Base-by-base conservation (phyloP, 345 rosid species). In the Lumnitzera littorea region DNA sequence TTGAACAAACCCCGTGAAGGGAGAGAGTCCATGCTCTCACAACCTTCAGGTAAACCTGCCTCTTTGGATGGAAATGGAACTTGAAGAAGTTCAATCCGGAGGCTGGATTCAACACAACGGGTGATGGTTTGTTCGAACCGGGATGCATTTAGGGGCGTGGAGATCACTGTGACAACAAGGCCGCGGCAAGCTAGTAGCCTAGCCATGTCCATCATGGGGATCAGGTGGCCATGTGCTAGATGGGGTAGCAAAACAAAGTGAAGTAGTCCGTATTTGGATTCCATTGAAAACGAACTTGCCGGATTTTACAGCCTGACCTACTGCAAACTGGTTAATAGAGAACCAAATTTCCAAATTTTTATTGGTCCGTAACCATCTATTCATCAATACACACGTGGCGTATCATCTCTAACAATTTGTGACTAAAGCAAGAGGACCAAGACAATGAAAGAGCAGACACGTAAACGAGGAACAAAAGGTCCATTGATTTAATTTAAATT, bases 241-340 rank as follows among this genome's bases (percentile, higher is more conserved):
- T 23, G 71, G 7, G 85, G 85, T 31, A 81, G 60, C n/a, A 77
- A 56, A 12, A 70, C 67, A 58, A 80, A 80, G 71, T 80, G 85
- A 61, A 75, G 71, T 46, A 43, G 67, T 31, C 48, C 51, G 51
- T 24, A 1, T 48, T 54, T 16, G 12, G 48, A 46, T 14, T 27
- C 65, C 72, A 62, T 61, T 25, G 43, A 23, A 5, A 29, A 11
- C 16, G 36, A 29, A 29, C 36, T 6, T 29, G 36, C 7, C 7
- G 36, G 2, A 29, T 3, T 24, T 14, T 27, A 41, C 23, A 17
- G 14, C 2, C 36, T 3, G 36, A 29, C 36, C 7, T 29, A 29
- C 36, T 1, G 36, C 36, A 0, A 29, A 29, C 3, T 3, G 36
- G 7, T 6, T 29, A 29, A 29, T 29, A 20, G 20, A 20, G 20